Evolutionary conservation across 2,329 filamentous ascomycete genomes (phyloP).

Genomic region (Ilyonectria sp.): DNA sequence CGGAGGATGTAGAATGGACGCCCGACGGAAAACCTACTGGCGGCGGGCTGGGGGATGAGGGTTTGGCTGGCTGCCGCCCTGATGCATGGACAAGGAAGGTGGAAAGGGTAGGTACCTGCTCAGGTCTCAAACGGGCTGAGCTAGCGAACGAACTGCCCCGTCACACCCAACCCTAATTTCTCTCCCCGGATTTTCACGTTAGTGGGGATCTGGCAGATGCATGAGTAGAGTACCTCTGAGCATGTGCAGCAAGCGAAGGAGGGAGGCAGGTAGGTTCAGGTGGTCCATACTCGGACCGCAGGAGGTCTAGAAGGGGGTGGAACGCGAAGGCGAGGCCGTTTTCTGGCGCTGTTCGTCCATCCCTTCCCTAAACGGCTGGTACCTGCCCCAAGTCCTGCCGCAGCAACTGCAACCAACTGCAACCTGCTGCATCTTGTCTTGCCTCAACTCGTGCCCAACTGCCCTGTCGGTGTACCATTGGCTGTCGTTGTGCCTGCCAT

Average conservation of each 20-base stretch:
- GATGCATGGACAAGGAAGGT: conserved; percentile 11
- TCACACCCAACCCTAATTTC: conserved; percentile 28
- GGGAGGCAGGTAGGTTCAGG: not conserved
- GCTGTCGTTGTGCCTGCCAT: not conserved
- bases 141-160: conserved; percentile 29
- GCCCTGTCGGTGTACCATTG: not conserved
- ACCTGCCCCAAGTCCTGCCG: conserved; percentile 15
- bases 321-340: not conserved
- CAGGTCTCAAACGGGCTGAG: conserved; percentile 25
- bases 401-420: conserved; percentile 1
- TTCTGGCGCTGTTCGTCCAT: conserved; percentile 13
- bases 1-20: not conserved
- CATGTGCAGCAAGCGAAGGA: not conserved
- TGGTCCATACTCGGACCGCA: not conserved
- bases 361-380: conserved; percentile 24
- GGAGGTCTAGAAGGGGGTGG: not conserved
- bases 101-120: conserved; percentile 15
- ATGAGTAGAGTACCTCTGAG: not conserved
- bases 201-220: conserved; percentile 29
- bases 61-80: conserved; percentile 2
- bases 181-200: conserved; percentile 33
- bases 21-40: not conserved
- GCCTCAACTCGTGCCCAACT: not conserved
- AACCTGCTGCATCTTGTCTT: not conserved
- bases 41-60: conserved; percentile 4